Base-by-base conservation (phyloP, 768 basidiomycete species). In the Paxillus involutus region DNA sequence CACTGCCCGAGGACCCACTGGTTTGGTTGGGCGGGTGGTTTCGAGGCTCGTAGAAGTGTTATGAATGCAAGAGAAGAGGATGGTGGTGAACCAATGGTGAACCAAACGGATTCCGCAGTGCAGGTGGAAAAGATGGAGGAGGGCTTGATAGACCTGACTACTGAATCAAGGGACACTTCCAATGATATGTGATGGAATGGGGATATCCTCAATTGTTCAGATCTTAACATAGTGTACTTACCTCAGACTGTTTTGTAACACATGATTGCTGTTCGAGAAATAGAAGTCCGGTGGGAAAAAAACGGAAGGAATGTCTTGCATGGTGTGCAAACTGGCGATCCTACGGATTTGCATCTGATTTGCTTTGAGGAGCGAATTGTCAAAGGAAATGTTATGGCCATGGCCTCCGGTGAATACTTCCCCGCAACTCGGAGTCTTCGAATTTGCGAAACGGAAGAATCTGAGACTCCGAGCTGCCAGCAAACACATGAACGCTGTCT, bases 1-100 rank as follows among this genome's bases (percentile, higher is more conserved):
- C 88, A 91, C 46, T 70, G 64, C 37, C 62, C 66, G 1, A 53
- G 69, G 36, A 53, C 67, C 40, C 71, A 78, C 36, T 87, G 86
- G 86, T 73, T 86, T 62, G 84, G 87, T 7, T 87, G 80, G 64
- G 77, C 80, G 56, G 85, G 84, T 8, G 84, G 85, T 5, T 59
- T 76, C 26, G 74, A 75, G 61, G 67, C 75, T n/a, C 68, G 77
- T 37, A 80, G 71, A 56, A 65, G 62, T 6, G 71, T 76, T 14
- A 65, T 77, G 14, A 62, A 57, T 49, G 53, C 53, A 45, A 35
- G 50, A 40, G 24, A 40, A 14, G 49, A 24, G 17, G 44, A 44
- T 11, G 37, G 41, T 19, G 17, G 4, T 5, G 12, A 9, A 21
- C 1, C 21, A n/a, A 21, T 21, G 13, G 41, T 21, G 40, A 37